Evolutionary conservation across 2,329 filamentous ascomycete species (phyloP), one percentile per base, ranked within the genome.

Genomic region (Phialophora macrospora): DNA sequence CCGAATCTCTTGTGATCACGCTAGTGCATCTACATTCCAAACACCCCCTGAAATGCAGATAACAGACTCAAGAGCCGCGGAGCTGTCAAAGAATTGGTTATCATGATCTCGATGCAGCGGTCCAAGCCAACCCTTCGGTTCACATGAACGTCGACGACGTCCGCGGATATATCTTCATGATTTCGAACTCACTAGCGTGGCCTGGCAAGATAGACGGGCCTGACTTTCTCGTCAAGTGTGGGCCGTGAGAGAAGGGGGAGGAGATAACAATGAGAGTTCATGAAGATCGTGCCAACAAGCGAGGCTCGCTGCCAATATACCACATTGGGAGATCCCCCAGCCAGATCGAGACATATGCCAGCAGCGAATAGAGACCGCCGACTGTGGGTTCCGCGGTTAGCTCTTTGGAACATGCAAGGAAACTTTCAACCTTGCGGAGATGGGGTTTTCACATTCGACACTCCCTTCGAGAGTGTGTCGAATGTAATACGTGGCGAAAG

Each of bases 271-370:
- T 12, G 8, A 55, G 9, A 30, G n/a, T 38, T 26, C 12, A 34
- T 4, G 54, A 22, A 55, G n/a, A 9, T 14, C 30, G 3, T 57
- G 32, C 30, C 32, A 57, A 57, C 34, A 44, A 38, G 12, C 32
- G 55, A 32, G 26, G 11, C 55, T 57, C 30, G 34, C 34, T 41
- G 34, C 30, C 55, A 57, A 41, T 44, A 57, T 57, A 57, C 55
- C 32, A 17, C 34, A 57, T 57, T 41, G 34, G 30, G 34, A 26
- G 44, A 22, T 9, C 9, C n/a, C 12, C 14, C n/a, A 26, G 32
- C 55, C 22, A 22, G 11, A 41, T 28, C 32, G 30, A 57, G 17
- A 41, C 6, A 5, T 24, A 17, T 44, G 20, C 34, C 34, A 41
- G 55, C 32, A 44, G 55, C 32, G 9, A 44, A 38, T 44, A 26